Evolutionary conservation across 1,284 basidiomycete genomes (phyloP).

Genomic region (Puccinia triticina): DNA sequence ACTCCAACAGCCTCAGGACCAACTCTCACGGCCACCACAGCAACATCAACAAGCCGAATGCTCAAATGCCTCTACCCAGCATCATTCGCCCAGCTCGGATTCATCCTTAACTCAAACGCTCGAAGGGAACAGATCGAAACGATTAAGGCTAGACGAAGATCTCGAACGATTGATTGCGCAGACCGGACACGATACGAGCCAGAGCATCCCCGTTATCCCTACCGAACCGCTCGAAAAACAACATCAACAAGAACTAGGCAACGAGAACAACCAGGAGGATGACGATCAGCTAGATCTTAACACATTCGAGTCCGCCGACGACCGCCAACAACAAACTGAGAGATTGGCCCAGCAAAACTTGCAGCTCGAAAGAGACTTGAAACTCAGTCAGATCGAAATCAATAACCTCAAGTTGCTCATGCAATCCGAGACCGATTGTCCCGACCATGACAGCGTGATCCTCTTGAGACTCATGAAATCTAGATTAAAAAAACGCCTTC

Average conservation of each 20-base stretch:
- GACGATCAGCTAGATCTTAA: background rate
- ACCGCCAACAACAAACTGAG: background rate
- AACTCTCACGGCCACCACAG: background rate
- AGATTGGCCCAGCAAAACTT: background rate
- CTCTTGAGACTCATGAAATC: conserved; percentile 13
- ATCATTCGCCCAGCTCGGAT: conserved; percentile 7
- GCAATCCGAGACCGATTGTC: conserved; percentile 17
- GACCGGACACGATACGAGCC: background rate
- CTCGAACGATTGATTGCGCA: background rate
- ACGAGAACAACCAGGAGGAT: background rate
- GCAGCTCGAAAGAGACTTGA: background rate
- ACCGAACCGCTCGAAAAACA: background rate
- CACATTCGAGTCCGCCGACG: background rate
- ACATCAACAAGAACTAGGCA: background rate
- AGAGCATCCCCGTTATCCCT: background rate
- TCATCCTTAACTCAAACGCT: background rate
- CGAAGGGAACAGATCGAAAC: background rate
- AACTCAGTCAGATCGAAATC: conserved; percentile 8
- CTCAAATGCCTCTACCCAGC: background rate
- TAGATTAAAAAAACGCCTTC: conserved; percentile 19
- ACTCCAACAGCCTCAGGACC: background rate
- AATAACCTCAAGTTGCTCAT: conserved; percentile 11
- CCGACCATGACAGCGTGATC: background rate
- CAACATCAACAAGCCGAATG: background rate
- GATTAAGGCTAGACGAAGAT: conserved; percentile 5